Evolutionary conservation across 2,329 filamentous ascomycete genomes (phyloP), one percentile per base, ranked within the genome.

Genomic region (Talaromyces funiculosus): DNA sequence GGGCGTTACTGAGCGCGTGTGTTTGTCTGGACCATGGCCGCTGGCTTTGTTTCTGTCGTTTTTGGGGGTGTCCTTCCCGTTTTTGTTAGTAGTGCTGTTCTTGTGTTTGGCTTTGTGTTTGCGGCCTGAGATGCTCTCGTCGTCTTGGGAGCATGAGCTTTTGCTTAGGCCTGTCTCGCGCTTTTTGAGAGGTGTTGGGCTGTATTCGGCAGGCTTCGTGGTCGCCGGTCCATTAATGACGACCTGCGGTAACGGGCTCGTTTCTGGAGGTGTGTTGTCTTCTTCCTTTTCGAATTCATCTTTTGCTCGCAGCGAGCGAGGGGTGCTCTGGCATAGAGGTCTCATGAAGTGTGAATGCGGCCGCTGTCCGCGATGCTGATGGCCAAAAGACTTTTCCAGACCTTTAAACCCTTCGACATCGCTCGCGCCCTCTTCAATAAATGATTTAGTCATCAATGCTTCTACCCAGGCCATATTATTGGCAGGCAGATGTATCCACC

Each of bases 361-460:
- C 43, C 81, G 77, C 29, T 80, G 78, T 0, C 84, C 85, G 0
- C 83, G 78, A 68, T 87, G 84, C 62, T 86, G 83, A 64, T 86
- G 84, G 45, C 81, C 81, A 63, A 87, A 86, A 3, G 82, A 84
- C 62, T 81, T 80, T 65, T 85, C 84, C 2, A 88, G 68, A 0
- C 83, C 82, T 66, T 86, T 87, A 72, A 86, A 87, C 1, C 82
- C 81, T 66, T 86, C 83, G 1, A 86, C 80, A 67, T 87, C 85
- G n/a, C 79, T 78, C 16, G 81, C 80, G 0, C 84, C 84, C 38
- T 84, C 82, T 68, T 88, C 85, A 35, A 87, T 82, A 64, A 87
- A 87, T 7, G 80, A 80, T 64, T 87, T 87, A 1, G 84, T 83
- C n/a, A 87, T 72, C 1, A 88, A 73, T 0, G 84, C 80, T 70